phyloP scores from a whole-genome alignment of 1,139 yeast species.

The Magnusiomyces tetraspermus region DNA sequence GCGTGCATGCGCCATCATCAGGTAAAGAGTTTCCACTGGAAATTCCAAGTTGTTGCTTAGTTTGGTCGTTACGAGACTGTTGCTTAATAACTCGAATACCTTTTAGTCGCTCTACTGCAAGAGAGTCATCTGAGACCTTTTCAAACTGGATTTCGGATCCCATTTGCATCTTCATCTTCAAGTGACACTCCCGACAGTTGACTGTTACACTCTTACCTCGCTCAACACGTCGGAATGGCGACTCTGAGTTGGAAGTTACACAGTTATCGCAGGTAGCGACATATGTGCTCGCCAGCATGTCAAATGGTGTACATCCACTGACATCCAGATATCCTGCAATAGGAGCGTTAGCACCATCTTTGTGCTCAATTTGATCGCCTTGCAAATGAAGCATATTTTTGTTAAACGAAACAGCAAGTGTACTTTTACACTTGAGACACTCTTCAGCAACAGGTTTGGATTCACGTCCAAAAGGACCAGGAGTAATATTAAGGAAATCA shows the following conservation, averaged over 20 bases:
- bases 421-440: slow-evolving; percentile 32
- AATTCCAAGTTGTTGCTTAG: slow-evolving; percentile 28
- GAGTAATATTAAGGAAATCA: slow-evolving; percentile 28
- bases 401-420: slow-evolving; percentile 31
- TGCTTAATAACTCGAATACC: slow-evolving; percentile 16
- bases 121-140: slow-evolving; percentile 25
- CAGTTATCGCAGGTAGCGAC: slow-evolving; percentile 34
- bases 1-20: slow-evolving; percentile 34
- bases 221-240: slow-evolving; percentile 30
- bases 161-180: slow-evolving; percentile 29
- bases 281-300: slow-evolving; percentile 32
- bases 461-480: slow-evolving; percentile 33
- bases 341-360: slow-evolving; percentile 10
- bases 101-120: slow-evolving; percentile 17
- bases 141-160: slow-evolving; percentile 27
- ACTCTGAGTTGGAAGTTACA: slow-evolving; percentile 20
- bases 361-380: neutral
- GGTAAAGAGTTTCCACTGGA: slow-evolving; percentile 36
- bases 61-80: slow-evolving; percentile 14
- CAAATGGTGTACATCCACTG: slow-evolving; percentile 31
- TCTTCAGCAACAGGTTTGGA: slow-evolving; percentile 28
- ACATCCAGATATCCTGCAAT: slow-evolving; percentile 34
- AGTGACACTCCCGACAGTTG: slow-evolving; percentile 33
- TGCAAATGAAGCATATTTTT: slow-evolving; percentile 30
- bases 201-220: slow-evolving; percentile 28